Percentiles rank a stretch among this genome's conserved stretches.
These are phyloP conservation scores for Myxozyma melibiosi DNA, from an alignment of 805 yeast species.

Conservation along the genomic window DNA sequence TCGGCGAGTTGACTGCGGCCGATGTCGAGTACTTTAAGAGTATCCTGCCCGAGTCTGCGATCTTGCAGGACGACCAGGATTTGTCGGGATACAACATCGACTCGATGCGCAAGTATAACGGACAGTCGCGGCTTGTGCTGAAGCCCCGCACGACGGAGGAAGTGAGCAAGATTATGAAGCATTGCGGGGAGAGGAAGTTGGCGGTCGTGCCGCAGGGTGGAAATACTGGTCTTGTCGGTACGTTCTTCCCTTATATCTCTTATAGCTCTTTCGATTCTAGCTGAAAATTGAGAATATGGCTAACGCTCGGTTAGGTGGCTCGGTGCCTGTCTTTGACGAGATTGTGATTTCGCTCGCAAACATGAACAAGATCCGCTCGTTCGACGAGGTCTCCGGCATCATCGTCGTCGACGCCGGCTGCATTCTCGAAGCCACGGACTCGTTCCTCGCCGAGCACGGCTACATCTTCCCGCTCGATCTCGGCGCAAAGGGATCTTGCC, in stretches of 20 bases:
- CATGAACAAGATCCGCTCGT: constrained; percentile 77
- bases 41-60: constrained; percentile 55
- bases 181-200: constrained; percentile 73
- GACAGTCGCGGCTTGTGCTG: constrained; percentile 78
- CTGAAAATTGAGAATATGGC: too few species aligned
- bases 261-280: not conserved
- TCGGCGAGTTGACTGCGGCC: constrained; percentile 42
- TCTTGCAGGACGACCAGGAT: constrained; percentile 62
- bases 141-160: constrained; percentile 82
- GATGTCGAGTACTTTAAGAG: constrained; percentile 66
- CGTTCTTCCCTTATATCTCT: not conserved
- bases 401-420: constrained; percentile 90
- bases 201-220: constrained; percentile 98
- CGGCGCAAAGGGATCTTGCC: constrained; percentile 97
- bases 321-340: constrained; percentile 90
- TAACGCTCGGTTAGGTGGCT: constrained; percentile 65
- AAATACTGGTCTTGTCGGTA: constrained; percentile 80
- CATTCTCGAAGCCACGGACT: constrained; percentile 82
- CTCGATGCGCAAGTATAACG: constrained; percentile 91
- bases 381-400: constrained; percentile 81
- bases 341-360: constrained; percentile 69
- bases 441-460: constrained; percentile 73
- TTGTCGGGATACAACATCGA: constrained; percentile 78
- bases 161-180: constrained; percentile 71
- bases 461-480: constrained; percentile 90